phyloP scores from a whole-genome alignment of 179 eudicot genomes.

The Corrigiola litoralis region DNA sequence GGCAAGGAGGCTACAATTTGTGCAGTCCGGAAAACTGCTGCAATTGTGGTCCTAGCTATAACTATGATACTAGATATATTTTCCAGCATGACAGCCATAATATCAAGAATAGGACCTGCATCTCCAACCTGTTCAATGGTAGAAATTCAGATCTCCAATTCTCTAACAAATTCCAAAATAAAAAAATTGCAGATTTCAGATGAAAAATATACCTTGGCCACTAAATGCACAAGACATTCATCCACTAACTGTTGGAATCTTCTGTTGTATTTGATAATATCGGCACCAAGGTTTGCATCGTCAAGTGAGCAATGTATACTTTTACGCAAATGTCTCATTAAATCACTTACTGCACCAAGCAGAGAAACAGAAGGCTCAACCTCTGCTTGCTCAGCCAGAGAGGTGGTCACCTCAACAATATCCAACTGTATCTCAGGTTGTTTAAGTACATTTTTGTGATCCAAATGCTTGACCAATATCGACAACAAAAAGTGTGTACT shows the following conservation, averaged over 20 bases:
- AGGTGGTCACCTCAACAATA: conserved; percentile 64
- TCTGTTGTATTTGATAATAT: conserved; percentile 59
- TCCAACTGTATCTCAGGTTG: conserved; percentile 85
- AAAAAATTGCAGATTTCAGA: not conserved
- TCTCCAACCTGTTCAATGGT: conserved; percentile 79
- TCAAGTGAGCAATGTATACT: conserved; percentile 77
- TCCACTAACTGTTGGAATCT: conserved; percentile 68
- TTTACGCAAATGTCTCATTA: conserved; percentile 89
- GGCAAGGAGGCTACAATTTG: conserved; percentile 91
- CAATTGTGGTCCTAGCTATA: conserved; percentile 69
- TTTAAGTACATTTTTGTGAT: conserved; percentile 88
- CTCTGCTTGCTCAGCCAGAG: conserved; percentile 66
- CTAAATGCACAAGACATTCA: conserved; percentile 71
- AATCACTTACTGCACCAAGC: conserved; percentile 74
- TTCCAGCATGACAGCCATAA: conserved; percentile 91
- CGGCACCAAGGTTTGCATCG: conserved; percentile 66
- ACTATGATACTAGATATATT: conserved; percentile 64
- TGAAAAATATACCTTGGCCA: conserved; percentile 50
- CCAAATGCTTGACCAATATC: conserved; percentile 86
- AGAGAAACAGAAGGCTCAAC: conserved; percentile 70
- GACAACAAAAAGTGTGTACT: conserved; percentile 76
- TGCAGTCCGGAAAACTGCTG: conserved; percentile 90
- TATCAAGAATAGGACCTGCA: conserved; percentile 90
- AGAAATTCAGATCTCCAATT: not conserved
- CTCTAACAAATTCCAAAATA: not conserved